phyloP scores from a whole-genome alignment of 306 rosid genomes.

The Potentilla sterilis region DNA sequence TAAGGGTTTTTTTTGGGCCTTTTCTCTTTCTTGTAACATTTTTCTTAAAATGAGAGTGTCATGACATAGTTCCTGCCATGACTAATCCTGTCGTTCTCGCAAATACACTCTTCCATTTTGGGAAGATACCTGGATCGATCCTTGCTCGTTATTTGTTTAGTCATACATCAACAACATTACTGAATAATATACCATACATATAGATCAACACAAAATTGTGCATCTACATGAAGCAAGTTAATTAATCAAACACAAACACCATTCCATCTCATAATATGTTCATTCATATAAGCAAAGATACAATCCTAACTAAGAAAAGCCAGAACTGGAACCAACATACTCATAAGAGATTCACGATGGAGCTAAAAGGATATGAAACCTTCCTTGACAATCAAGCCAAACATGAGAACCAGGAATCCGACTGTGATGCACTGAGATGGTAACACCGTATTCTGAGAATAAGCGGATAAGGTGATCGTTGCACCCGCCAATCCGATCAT shows the following conservation, averaged over 20 bases:
- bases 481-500: conserved; percentile 76
- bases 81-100: too few species aligned
- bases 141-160: too few species aligned
- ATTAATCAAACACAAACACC: not conserved
- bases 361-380: conserved; percentile 55
- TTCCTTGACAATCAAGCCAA: conserved; percentile 71
- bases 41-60: too few species aligned
- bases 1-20: too few species aligned
- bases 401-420: conserved; percentile 70
- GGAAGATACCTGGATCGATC: too few species aligned
- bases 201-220: not conserved
- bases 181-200: too few species aligned
- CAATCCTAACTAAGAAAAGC: too few species aligned
- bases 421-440: conserved; percentile 55
- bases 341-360: not conserved
- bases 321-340: not conserved
- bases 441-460: conserved; percentile 58
- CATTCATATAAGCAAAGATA: not conserved
- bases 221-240: not conserved
- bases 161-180: too few species aligned
- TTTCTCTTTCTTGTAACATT: too few species aligned
- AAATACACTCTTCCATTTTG: too few species aligned
- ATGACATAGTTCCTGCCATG: too few species aligned
- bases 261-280: not conserved
- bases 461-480: conserved; percentile 55